Evolutionary conservation across 495 filamentous ascomycete genomes (phyloP).

Genomic region (Letharia columbiana): DNA sequence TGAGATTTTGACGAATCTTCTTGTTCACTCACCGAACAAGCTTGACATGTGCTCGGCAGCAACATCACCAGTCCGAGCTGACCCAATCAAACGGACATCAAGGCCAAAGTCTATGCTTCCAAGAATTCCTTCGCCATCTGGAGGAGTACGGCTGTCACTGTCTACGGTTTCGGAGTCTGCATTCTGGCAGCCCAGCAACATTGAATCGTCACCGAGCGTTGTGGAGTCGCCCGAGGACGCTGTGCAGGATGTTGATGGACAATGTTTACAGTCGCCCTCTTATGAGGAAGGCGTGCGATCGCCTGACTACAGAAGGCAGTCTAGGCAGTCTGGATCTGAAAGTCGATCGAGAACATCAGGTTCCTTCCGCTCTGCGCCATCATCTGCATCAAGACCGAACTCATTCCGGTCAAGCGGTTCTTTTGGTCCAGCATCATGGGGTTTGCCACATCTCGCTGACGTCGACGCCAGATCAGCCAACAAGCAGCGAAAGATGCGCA

Average conservation of each 20-base stretch:
- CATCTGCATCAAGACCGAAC: conserved; percentile 22
- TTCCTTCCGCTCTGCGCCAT: conserved; percentile 26
- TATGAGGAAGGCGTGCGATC: conserved; percentile 10
- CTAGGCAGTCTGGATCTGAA: conserved; percentile 10
- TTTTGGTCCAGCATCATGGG: conserved; percentile 18
- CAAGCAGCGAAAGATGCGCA: conserved; percentile 31
- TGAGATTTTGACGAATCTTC: conserved; percentile 33
- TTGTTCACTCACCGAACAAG: conserved; percentile 34
- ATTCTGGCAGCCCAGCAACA: conserved; percentile 16
- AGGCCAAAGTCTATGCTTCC: conserved; percentile 29
- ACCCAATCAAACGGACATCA: conserved; percentile 19
- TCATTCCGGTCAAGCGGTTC: conserved; percentile 25
- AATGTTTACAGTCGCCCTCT: neutral
- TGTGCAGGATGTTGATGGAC: neutral
- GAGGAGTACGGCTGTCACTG: conserved; percentile 20
- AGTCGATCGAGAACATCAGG: conserved; percentile 17
- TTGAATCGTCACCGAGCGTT: conserved; percentile 16
- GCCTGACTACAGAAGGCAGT: conserved; percentile 4
- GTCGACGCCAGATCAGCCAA: conserved; percentile 14
- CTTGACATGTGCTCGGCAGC: conserved; percentile 20
- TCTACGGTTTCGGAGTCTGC: conserved; percentile 21
- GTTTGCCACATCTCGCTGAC: conserved; percentile 18
- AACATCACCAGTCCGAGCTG: conserved; percentile 21
- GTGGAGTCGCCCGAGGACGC: conserved; percentile 15
- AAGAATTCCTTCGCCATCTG: conserved; percentile 24